phyloP scores from a whole-genome alignment of 2,329 filamentous ascomycete species.

The Neobulgaria alba region DNA sequence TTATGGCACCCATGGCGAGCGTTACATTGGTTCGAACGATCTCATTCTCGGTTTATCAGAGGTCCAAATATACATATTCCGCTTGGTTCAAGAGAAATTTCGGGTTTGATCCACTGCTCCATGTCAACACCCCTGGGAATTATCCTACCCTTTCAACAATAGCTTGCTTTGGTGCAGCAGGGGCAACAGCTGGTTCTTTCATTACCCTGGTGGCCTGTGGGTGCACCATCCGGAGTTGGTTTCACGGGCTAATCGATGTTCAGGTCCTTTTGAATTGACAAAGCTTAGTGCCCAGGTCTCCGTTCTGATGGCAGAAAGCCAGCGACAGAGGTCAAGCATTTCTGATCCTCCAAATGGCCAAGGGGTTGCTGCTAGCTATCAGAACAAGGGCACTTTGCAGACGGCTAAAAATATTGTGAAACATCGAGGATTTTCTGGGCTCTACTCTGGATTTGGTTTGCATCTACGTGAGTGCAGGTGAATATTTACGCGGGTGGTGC shows the following conservation, averaged over 20 bases:
- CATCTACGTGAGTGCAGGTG: constrained; percentile 58
- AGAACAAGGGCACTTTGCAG: constrained; percentile 68
- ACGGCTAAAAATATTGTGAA: constrained; percentile 71
- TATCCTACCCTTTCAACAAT: constrained; percentile 67
- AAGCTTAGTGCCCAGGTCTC: constrained; percentile 83
- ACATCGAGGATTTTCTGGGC: constrained; percentile 61
- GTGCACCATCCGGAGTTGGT: constrained; percentile 19
- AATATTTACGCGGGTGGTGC: background rate
- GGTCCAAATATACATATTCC: constrained; percentile 65
- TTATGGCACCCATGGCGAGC: constrained; percentile 70
- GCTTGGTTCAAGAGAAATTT: constrained; percentile 60
- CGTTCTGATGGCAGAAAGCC: constrained; percentile 59
- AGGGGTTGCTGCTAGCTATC: constrained; percentile 56
- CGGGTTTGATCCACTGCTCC: constrained; percentile 60
- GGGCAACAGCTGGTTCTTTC: constrained; percentile 68
- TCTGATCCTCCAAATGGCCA: constrained; percentile 25
- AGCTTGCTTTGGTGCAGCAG: constrained; percentile 67
- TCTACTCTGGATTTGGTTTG: constrained; percentile 74
- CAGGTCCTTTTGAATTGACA: constrained; percentile 79
- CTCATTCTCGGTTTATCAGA: constrained; percentile 73
- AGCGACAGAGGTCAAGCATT: constrained; percentile 29
- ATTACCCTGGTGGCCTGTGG: constrained; percentile 73
- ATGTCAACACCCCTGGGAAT: constrained; percentile 61
- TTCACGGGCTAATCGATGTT: constrained; percentile 9
- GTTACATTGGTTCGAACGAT: constrained; percentile 70